These are phyloP conservation scores for Mytilinidion resinicola DNA, from an alignment of 495 filamentous ascomycete genomes.

Conservation along the genomic window DNA sequence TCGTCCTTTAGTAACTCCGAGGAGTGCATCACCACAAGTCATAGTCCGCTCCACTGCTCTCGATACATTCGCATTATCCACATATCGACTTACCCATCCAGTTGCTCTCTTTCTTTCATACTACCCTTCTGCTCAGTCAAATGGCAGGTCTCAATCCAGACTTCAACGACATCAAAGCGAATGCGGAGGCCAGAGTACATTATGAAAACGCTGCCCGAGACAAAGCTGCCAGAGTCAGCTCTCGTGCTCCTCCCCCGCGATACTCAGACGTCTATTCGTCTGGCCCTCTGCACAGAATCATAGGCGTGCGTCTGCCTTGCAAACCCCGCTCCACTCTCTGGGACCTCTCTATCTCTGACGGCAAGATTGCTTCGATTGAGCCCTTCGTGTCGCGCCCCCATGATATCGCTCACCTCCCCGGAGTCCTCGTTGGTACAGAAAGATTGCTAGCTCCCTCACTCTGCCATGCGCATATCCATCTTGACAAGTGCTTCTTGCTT, in stretches of 20 bases:
- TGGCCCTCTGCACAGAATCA: constrained; percentile 26
- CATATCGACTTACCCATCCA: neutral
- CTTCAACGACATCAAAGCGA: constrained; percentile 26
- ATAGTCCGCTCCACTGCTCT: too few relatives aligned
- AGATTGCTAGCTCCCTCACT: constrained; percentile 51
- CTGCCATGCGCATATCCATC: constrained; percentile 70
- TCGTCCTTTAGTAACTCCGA: too few relatives aligned
- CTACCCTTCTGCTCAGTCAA: neutral
- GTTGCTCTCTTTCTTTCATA: neutral
- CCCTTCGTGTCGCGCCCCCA: constrained; percentile 27
- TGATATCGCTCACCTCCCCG: constrained; percentile 28
- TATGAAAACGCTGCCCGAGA: constrained; percentile 6
- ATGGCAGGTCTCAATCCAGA: constrained; percentile 32
- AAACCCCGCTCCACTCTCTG: constrained; percentile 34
- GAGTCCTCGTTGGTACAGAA: constrained; percentile 28
- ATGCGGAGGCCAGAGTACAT: constrained; percentile 31
- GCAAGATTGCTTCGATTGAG: constrained; percentile 39
- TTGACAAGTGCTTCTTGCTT: constrained; percentile 70
- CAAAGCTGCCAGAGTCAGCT: constrained; percentile 1
- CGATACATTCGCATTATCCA: neutral
- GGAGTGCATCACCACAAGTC: too few relatives aligned
- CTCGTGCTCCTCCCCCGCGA: constrained; percentile 11
- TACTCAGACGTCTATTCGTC: constrained; percentile 20
- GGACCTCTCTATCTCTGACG: constrained; percentile 41
- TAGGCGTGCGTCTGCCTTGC: constrained; percentile 38